phyloP scores from a whole-genome alignment of 73 alveolate genomes.

The Stentor roeselii region DNA sequence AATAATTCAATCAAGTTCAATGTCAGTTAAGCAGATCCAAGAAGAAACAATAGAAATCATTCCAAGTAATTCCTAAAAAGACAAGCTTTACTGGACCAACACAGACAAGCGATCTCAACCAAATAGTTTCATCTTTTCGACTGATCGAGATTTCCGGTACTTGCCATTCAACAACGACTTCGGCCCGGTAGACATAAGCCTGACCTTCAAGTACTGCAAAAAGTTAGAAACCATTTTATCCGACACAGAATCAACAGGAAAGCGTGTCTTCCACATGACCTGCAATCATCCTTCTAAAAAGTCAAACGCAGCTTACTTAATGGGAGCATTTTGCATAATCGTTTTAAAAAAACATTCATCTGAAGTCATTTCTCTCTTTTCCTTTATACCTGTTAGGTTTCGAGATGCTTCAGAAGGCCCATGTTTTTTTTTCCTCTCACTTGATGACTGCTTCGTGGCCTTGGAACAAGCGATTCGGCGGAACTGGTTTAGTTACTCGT shows the following conservation, averaged over 20 bases:
- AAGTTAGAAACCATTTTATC: slow-evolving; percentile 54
- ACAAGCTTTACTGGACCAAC: too few relatives aligned
- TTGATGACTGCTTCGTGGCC: slow-evolving; percentile 64
- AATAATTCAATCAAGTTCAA: too few relatives aligned
- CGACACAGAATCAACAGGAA: slow-evolving; percentile 33
- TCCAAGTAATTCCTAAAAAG: too few relatives aligned
- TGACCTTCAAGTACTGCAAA: slow-evolving; percentile 59
- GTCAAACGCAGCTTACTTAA: slow-evolving; percentile 43
- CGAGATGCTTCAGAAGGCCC: slow-evolving; percentile 43
- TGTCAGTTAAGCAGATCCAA: too few relatives aligned
- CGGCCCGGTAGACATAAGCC: slow-evolving; percentile 75
- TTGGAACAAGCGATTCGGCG: slow-evolving; percentile 51
- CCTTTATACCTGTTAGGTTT: slow-evolving; percentile 27
- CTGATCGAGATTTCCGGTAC: slow-evolving; percentile 66
- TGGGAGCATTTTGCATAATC: slow-evolving; percentile 73
- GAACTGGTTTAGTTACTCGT: slow-evolving; percentile 58
- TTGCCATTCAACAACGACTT: slow-evolving; percentile 73
- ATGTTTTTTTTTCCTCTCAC: slow-evolving; percentile 40
- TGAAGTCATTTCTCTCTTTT: too few relatives aligned
- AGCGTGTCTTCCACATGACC: slow-evolving; percentile 28
- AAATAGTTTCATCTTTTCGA: too few relatives aligned
- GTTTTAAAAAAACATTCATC: slow-evolving; percentile 50
- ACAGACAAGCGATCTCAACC: too few relatives aligned
- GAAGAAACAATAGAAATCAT: too few relatives aligned
- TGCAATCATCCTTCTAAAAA: slow-evolving; percentile 4